Conservation (phyloP, 768 basidiomycete genomes). For the Candolleomyces efflorescens region DNA sequence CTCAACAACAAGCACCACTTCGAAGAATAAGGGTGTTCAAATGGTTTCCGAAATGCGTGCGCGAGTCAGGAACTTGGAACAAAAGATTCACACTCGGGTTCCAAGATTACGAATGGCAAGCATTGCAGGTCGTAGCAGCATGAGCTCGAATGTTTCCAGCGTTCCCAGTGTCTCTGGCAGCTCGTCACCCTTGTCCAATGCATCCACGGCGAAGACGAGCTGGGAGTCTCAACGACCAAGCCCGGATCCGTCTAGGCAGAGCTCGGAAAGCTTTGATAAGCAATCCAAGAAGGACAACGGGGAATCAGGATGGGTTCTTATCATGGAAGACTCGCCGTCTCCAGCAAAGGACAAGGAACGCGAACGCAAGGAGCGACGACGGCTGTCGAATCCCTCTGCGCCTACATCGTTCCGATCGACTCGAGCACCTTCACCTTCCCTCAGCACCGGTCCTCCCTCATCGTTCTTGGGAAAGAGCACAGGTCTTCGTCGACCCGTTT, state of each 20-base stretch:
- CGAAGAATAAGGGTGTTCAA: conserved; percentile 80
- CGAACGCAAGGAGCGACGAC: conserved; percentile 43
- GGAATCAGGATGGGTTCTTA: conserved; percentile 80
- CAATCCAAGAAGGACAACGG: conserved; percentile 48
- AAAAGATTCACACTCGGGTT: conserved; percentile 84
- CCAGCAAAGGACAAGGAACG: conserved; percentile 55
- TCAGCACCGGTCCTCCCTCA: conserved; percentile 20
- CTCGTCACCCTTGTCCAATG: conserved; percentile 34
- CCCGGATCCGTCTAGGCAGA: conserved; percentile 37
- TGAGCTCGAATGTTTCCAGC: conserved; percentile 21
- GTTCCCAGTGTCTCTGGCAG: conserved; percentile 24
- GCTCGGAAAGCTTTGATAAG: conserved; percentile 40
- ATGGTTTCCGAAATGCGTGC: conserved; percentile 94
- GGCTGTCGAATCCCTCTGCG: conserved; percentile 59
- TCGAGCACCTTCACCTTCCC: conserved; percentile 23
- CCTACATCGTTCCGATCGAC: conserved; percentile 50
- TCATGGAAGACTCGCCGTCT: conserved; percentile 83
- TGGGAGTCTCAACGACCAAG: conserved; percentile 42
- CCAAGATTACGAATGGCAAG: conserved; percentile 82
- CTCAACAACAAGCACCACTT: conserved; percentile 41
- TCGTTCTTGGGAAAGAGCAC: conserved; percentile 37
- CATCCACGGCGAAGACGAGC: conserved; percentile 39
- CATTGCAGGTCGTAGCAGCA: conserved; percentile 51
- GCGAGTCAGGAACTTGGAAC: conserved; percentile 75
- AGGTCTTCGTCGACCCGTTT: conserved; percentile 58